phyloP scores from a whole-genome alignment of 306 rosid genomes.

The Psophocarpus tetragonolobus region DNA sequence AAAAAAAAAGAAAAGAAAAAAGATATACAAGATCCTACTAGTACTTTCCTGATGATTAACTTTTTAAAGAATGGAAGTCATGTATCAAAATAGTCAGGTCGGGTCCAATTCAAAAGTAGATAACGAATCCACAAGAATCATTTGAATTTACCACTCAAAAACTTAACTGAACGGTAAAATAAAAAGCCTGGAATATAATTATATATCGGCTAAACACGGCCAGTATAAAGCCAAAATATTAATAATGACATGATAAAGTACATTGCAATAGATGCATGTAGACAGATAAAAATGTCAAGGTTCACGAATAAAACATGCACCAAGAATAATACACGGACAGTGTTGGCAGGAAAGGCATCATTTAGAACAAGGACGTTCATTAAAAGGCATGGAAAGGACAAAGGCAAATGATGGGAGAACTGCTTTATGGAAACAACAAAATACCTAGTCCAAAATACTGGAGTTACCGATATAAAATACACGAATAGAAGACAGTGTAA shows the following conservation, averaged over 20 bases:
- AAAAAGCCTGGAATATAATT: conserved; percentile 2
- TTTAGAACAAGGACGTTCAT: not conserved
- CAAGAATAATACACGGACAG: not conserved
- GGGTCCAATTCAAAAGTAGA: not conserved
- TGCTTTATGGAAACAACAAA: not conserved
- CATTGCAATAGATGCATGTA: not conserved
- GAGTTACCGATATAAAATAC: not conserved
- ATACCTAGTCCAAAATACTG: not conserved
- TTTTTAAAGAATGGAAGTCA: not conserved
- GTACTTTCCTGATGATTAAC: not conserved
- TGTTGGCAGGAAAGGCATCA: conserved; percentile 1
- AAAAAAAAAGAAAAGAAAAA: not conserved
- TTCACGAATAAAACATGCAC: not conserved
- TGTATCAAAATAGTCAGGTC: not conserved
- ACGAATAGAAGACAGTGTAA: not conserved
- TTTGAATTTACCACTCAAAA: not conserved
- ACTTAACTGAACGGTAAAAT: not conserved
- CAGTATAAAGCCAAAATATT: not conserved
- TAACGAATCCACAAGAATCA: not conserved
- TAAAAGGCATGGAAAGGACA: not conserved
- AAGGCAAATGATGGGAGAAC: conserved; percentile 2
- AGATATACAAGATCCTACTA: too few relatives aligned
- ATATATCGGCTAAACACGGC: not conserved
- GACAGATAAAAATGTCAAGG: not conserved
- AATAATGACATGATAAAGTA: not conserved